phyloP scores from a whole-genome alignment of 371 early-diverging fungal species.

The Actinomortierella ambigua region DNA sequence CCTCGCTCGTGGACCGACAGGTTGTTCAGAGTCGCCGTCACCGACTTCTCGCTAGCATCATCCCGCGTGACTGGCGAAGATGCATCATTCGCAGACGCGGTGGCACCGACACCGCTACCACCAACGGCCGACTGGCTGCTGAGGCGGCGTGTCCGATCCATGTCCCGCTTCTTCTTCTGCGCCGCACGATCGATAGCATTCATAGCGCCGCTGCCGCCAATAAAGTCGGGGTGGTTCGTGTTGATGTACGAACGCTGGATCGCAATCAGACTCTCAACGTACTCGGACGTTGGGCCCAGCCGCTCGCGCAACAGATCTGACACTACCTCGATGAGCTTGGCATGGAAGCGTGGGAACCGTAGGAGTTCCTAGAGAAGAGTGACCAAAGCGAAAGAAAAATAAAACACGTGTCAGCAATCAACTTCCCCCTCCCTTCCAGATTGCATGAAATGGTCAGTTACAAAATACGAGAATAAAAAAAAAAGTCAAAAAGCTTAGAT shows the following conservation, averaged over 20 bases:
- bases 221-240: constrained; percentile 93
- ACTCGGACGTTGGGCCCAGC: constrained; percentile 68
- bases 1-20: constrained; percentile 36
- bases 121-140: constrained; percentile 27
- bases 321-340: constrained; percentile 75
- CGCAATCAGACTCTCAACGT: constrained; percentile 82
- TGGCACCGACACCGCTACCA: constrained; percentile 20
- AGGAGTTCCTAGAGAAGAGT: constrained; percentile 59
- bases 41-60: constrained; percentile 24
- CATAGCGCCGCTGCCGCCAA: constrained; percentile 78
- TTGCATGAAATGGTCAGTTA: too few relatives aligned
- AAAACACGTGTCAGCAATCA: constrained; percentile 1
- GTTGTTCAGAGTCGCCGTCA: constrained; percentile 30
- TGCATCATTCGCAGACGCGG: too few relatives aligned
- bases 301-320: constrained; percentile 84
- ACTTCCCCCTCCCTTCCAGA: neutral
- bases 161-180: constrained; percentile 57
- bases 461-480: neutral
- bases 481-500: constrained; percentile 4
- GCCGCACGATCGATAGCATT: constrained; percentile 57
- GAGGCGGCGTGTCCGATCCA: constrained; percentile 27
- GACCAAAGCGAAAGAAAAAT: neutral
- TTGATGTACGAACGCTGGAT: constrained; percentile 92
- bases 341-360: constrained; percentile 83
- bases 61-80: constrained; percentile 23